These are phyloP conservation scores for Trichoderma virens DNA, from an alignment of 495 filamentous ascomycete genomes.

Conservation along the genomic window DNA sequence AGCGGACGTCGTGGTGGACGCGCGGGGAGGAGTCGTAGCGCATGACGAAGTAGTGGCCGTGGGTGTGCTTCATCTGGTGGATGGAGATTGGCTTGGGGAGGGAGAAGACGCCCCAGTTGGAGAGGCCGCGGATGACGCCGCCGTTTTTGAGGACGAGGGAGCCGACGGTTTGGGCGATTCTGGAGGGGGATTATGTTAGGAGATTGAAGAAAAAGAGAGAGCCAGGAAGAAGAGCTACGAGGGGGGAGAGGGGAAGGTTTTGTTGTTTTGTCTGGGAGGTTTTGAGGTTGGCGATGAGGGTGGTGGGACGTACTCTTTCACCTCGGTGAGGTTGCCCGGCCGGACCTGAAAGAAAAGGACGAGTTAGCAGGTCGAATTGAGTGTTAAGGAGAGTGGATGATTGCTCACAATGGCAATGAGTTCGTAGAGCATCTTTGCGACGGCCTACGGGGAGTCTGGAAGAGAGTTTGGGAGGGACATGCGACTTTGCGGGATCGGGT, in stretches of 20 bases:
- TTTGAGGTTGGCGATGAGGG: slow-evolving; percentile 11
- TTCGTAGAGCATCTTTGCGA: slow-evolving; percentile 82
- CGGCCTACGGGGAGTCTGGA: neutral
- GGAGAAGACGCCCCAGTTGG: slow-evolving; percentile 88
- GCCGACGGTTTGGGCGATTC: slow-evolving; percentile 84
- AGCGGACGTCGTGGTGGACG: slow-evolving; percentile 63
- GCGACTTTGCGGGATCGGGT: slow-evolving; percentile 3
- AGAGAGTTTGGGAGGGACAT: neutral
- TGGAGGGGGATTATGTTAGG: slow-evolving; percentile 22
- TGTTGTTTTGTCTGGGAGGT: neutral
- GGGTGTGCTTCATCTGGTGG: slow-evolving; percentile 70
- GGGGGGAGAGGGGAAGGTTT: too few relatives aligned
- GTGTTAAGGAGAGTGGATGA: neutral
- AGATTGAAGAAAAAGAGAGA: slow-evolving; percentile 9
- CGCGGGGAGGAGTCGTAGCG: slow-evolving; percentile 71
- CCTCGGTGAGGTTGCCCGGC: slow-evolving; percentile 75
- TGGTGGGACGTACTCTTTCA: slow-evolving; percentile 70
- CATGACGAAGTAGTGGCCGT: slow-evolving; percentile 96
- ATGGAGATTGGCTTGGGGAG: slow-evolving; percentile 67
- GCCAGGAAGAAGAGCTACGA: too few relatives aligned
- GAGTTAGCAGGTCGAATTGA: neutral
- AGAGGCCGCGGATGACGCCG: slow-evolving; percentile 85
- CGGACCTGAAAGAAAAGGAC: slow-evolving; percentile 62
- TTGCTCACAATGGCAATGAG: slow-evolving; percentile 82
- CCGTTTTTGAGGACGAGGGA: slow-evolving; percentile 71